Percentiles rank a stretch among this genome's conserved stretches.
These are phyloP conservation scores for Corymbia calophylla DNA, from an alignment of 441 rosid genomes.

Conservation along the genomic window DNA sequence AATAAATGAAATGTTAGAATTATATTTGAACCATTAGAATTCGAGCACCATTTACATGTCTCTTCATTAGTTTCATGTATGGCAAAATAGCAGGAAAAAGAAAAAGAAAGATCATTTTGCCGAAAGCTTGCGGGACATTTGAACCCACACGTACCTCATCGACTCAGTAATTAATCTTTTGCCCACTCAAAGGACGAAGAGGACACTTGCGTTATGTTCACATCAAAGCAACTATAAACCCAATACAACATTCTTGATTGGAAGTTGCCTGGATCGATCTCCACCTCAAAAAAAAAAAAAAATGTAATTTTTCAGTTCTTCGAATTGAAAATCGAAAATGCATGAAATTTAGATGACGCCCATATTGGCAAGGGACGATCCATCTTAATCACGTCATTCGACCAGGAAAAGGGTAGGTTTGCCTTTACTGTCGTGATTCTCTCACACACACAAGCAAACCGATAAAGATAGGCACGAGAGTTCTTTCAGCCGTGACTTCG, in stretches of 20 bases:
- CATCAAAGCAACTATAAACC: neutral
- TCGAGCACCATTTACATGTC: neutral
- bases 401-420: neutral
- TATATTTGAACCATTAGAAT: neutral
- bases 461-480: neutral
- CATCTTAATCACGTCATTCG: neutral
- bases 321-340: too few species aligned
- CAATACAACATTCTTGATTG: neutral
- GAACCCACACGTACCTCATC: neutral
- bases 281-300: neutral
- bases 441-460: fast-evolving
- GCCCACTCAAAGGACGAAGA: neutral
- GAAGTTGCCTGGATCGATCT: neutral
- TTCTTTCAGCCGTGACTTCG: neutral
- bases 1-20: neutral
- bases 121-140: neutral
- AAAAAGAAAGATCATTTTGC: neutral
- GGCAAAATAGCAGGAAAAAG: fast-evolving
- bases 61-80: neutral
- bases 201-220: neutral
- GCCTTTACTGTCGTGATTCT: neutral
- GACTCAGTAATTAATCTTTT: neutral
- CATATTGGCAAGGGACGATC: neutral
- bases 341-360: too few species aligned
- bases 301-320: too few species aligned